These are phyloP conservation scores for Geotrichum australiense DNA, from an alignment of 1,139 yeast genomes.

Conservation along the genomic window DNA sequence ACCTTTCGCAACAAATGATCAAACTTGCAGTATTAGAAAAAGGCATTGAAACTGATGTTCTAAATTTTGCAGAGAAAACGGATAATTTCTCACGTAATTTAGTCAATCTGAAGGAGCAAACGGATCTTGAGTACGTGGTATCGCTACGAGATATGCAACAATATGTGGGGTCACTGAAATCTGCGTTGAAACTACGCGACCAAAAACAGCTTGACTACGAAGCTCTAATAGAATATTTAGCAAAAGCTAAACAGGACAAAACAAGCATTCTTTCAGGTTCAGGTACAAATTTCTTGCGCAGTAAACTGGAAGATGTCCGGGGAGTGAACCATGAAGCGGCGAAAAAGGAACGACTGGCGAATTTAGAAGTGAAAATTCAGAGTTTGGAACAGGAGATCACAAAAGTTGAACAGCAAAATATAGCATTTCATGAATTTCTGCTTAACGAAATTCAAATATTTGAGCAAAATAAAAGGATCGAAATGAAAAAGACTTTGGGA, in stretches of 20 bases:
- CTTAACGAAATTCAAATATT: constrained; percentile 72
- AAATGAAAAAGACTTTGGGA: constrained; percentile 63
- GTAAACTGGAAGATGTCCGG: constrained; percentile 51
- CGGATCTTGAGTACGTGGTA: constrained; percentile 77
- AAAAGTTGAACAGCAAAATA: constrained; percentile 63
- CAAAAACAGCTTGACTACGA: constrained; percentile 88
- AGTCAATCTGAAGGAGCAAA: constrained; percentile 47
- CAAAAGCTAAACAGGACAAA: constrained; percentile 62
- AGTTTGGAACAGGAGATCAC: constrained; percentile 52
- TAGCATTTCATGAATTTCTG: constrained; percentile 59
- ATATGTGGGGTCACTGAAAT: constrained; percentile 70
- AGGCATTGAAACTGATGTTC: constrained; percentile 44
- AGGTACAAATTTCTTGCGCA: constrained; percentile 43
- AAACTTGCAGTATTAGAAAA: constrained; percentile 56
- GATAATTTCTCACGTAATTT: constrained; percentile 43
- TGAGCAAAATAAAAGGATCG: constrained; percentile 72
- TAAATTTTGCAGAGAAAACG: constrained; percentile 48
- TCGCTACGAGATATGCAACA: constrained; percentile 83
- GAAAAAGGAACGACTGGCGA: constrained; percentile 45
- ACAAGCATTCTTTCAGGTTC: constrained; percentile 52
- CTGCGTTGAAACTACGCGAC: constrained; percentile 74
- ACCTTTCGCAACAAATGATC: constrained; percentile 61
- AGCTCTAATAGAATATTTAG: constrained; percentile 70
- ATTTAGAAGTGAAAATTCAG: constrained; percentile 51
- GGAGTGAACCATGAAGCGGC: constrained; percentile 54